These are phyloP conservation scores for Boletales sp. DNA, from an alignment of 768 basidiomycete species.

Conservation along the genomic window DNA sequence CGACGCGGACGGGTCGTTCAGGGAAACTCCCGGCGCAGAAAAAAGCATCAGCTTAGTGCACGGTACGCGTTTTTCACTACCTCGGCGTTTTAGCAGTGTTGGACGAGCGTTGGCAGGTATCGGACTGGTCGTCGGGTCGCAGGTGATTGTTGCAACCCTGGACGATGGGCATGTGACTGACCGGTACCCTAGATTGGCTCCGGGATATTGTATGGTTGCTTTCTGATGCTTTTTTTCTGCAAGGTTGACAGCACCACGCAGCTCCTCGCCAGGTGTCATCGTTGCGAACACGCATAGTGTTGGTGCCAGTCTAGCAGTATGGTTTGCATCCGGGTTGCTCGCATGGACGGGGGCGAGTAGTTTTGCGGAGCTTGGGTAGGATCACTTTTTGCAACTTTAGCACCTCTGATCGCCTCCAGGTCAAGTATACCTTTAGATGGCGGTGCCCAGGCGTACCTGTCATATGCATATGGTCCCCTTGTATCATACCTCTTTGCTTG, in stretches of 20 bases:
- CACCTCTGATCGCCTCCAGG: conserved; percentile 6
- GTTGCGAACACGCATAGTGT: conserved; percentile 86
- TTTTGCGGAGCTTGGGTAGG: conserved; percentile 87
- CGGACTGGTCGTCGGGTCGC: conserved; percentile 77
- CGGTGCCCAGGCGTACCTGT: conserved; percentile 75
- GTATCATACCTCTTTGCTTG: conserved; percentile 92
- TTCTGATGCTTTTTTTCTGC: not conserved
- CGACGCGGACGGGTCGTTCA: conserved; percentile 53
- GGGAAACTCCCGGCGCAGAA: conserved; percentile 55
- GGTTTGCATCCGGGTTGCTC: conserved; percentile 78
- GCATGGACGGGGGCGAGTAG: conserved; percentile 97
- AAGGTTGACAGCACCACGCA: conserved; percentile 25
- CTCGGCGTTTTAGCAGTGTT: not conserved
- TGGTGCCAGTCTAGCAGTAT: conserved; percentile 84
- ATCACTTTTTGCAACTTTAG: not conserved
- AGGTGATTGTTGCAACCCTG: conserved; percentile 41
- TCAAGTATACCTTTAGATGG: conserved; percentile 41
- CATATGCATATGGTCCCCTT: conserved; percentile 84
- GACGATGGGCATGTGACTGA: conserved; percentile 2
- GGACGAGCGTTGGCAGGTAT: conserved; percentile 50
- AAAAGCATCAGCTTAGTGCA: conserved; percentile 77
- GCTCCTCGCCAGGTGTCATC: conserved; percentile 90
- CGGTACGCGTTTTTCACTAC: conserved; percentile 43
- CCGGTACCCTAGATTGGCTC: conserved; percentile 65
- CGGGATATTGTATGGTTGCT: conserved; percentile 78